A percentile compares a stretch with the other conserved stretches of the same genome.
Evolutionary conservation across 441 rosid genomes (phyloP).

Genomic region (Euphorbia schlechtendalii): DNA sequence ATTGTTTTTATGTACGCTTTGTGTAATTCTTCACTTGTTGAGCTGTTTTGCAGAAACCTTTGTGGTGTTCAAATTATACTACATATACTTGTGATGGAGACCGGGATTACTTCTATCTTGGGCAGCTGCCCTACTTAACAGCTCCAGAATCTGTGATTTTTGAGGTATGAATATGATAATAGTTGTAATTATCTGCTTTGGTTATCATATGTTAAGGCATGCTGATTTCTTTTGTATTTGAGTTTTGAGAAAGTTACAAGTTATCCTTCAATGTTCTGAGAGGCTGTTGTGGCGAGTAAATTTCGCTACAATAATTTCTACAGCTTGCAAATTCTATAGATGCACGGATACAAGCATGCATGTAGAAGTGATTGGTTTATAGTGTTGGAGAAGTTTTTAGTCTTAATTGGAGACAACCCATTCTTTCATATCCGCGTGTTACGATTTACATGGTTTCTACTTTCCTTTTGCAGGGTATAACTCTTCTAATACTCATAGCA

Average conservation of each 20-base stretch:
- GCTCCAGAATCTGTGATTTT: constrained; percentile 52
- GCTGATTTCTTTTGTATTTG: background rate
- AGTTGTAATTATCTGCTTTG: background rate
- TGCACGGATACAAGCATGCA: background rate
- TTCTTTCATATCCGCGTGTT: background rate
- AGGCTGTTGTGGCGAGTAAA: no score
- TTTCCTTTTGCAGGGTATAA: constrained; percentile 51
- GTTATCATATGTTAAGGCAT: background rate
- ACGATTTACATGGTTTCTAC: constrained; percentile 7
- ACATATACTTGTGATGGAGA: constrained; percentile 51
- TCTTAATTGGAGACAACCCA: no score
- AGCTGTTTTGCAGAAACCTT: constrained; percentile 59
- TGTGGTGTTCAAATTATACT: constrained; percentile 62
- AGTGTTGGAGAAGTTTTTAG: no score
- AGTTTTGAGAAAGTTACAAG: background rate
- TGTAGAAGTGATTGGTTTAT: no score
- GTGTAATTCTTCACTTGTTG: constrained; percentile 14
- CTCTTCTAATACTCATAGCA: constrained; percentile 47
- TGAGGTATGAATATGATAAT: constrained; percentile 56
- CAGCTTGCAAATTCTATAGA: background rate
- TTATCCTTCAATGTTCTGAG: no score
- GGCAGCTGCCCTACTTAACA: constrained; percentile 87
- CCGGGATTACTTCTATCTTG: constrained; percentile 73
- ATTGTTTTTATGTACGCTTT: background rate
- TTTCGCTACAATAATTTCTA: no score